Evolutionary conservation across 2,329 filamentous ascomycete genomes (phyloP).

Genomic region (Paracorniculantispora psalliotae): DNA sequence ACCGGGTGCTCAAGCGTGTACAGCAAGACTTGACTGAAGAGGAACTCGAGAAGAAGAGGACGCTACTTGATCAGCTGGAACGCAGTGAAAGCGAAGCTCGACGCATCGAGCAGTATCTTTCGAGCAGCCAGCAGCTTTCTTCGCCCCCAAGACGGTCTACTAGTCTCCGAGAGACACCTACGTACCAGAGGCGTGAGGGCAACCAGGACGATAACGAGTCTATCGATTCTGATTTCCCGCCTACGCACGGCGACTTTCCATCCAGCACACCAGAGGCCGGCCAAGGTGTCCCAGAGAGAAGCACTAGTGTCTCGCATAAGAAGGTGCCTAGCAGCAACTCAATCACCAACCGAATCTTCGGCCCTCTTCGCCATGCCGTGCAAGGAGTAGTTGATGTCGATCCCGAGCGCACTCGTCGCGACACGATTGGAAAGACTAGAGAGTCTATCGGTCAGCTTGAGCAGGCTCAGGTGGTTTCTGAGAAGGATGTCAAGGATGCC

Average conservation of each 20-base stretch:
- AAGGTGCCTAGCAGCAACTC: constrained; percentile 84
- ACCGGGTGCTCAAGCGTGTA: constrained; percentile 86
- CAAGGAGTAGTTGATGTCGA: constrained; percentile 96
- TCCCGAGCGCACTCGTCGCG: constrained; percentile 83
- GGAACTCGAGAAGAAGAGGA: constrained; percentile 81
- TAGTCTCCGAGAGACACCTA: constrained; percentile 46
- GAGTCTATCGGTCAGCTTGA: constrained; percentile 84
- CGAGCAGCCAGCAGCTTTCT: constrained; percentile 59
- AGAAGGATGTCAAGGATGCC: constrained; percentile 89
- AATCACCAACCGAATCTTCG: constrained; percentile 90
- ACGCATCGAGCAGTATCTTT: constrained; percentile 89
- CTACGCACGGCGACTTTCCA: constrained; percentile 68
- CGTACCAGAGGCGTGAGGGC: constrained; percentile 49
- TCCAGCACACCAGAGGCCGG: constrained; percentile 65
- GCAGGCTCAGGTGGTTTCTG: constrained; percentile 81
- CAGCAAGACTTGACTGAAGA: constrained; percentile 97
- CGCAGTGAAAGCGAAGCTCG: constrained; percentile 88
- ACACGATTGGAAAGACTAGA: constrained; percentile 91
- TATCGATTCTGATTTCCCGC: constrained; percentile 93
- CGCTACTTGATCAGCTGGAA: constrained; percentile 82
- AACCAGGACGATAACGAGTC: constrained; percentile 75
- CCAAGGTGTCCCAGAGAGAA: constrained; percentile 61
- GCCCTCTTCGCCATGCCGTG: constrained; percentile 88
- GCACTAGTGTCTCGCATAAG: constrained; percentile 54
- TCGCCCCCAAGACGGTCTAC: constrained; percentile 63